phyloP scores from a whole-genome alignment of 73 alveolate genomes.

The Blepharisma stoltei region DNA sequence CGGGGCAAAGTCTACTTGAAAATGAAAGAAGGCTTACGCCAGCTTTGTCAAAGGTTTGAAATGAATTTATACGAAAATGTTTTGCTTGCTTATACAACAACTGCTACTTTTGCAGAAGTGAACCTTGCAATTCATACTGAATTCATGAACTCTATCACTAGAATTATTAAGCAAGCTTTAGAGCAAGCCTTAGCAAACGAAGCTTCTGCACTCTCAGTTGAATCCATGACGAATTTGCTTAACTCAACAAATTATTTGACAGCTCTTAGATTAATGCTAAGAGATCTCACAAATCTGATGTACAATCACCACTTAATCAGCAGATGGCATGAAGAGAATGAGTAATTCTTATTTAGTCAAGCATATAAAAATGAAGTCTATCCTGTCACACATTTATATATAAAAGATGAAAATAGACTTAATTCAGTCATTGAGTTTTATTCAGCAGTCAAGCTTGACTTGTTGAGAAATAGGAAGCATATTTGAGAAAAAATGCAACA shows the following conservation, averaged over 20 bases:
- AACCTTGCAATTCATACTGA: conserved; percentile 10
- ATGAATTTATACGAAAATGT: background rate
- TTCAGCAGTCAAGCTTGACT: background rate
- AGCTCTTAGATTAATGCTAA: background rate
- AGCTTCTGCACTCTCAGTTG: conserved; percentile 1
- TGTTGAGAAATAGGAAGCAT: conserved; percentile 2
- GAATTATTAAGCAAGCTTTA: background rate
- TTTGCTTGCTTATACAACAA: conserved; percentile 9
- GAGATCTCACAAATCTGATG: conserved; percentile 6
- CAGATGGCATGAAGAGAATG: conserved; percentile 27
- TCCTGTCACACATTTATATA: background rate
- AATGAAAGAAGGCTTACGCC: conserved; percentile 16
- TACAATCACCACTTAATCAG: conserved; percentile 5
- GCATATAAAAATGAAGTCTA: background rate
- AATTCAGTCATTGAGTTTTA: background rate
- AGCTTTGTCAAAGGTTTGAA: conserved; percentile 17
- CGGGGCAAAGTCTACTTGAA: conserved; percentile 5
- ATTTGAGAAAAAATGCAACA: conserved; percentile 27
- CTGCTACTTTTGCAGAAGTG: background rate
- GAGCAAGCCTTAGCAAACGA: background rate
- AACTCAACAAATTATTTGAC: background rate
- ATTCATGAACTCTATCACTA: conserved; percentile 11
- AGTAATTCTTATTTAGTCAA: background rate
- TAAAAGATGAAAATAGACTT: background rate
- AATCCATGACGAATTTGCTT: background rate